phyloP scores from a whole-genome alignment of 108 stramenopile species.

The Nannochloropsis oceanica region DNA sequence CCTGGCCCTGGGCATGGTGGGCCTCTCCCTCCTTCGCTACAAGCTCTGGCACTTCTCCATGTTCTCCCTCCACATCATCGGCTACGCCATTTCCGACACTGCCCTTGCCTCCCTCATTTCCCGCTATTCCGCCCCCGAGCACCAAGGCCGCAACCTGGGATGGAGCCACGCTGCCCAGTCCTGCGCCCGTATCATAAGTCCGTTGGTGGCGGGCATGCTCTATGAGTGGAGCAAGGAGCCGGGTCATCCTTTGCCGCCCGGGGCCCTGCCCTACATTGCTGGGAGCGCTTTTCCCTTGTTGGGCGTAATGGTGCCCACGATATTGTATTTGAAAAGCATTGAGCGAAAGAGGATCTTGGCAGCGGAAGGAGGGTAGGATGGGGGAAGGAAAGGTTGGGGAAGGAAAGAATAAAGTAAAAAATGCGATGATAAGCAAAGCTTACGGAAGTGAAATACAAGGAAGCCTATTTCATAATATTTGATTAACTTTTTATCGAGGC shows the following conservation, averaged over 20 bases:
- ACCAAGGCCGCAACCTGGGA: slow-evolving; percentile 26
- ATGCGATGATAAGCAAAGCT: too few species aligned
- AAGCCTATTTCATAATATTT: too few species aligned
- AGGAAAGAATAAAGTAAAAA: too few species aligned
- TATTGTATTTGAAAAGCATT: slow-evolving; percentile 22
- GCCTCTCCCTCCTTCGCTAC: slow-evolving; percentile 21
- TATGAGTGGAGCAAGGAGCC: slow-evolving; percentile 26
- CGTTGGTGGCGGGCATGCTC: slow-evolving; percentile 23
- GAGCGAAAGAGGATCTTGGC: slow-evolving; percentile 1
- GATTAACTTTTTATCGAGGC: too few species aligned
- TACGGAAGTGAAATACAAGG: too few species aligned
- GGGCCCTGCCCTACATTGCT: slow-evolving; percentile 33
- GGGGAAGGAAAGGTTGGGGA: too few species aligned
- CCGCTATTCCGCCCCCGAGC: slow-evolving; percentile 21
- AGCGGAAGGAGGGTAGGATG: not conserved
- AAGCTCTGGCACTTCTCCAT: slow-evolving; percentile 25
- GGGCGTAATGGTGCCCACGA: slow-evolving; percentile 14
- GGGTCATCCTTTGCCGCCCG: slow-evolving; percentile 5
- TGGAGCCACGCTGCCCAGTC: slow-evolving; percentile 37
- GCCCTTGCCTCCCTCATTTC: slow-evolving; percentile 30
- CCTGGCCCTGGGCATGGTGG: slow-evolving; percentile 37
- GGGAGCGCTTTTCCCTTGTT: slow-evolving; percentile 10
- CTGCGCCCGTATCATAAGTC: slow-evolving; percentile 26
- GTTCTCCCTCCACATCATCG: slow-evolving; percentile 30
- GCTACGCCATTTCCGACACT: slow-evolving; percentile 38